Evolutionary conservation across 805 yeast species (phyloP).

Genomic region (Metschnikowia sp.): DNA sequence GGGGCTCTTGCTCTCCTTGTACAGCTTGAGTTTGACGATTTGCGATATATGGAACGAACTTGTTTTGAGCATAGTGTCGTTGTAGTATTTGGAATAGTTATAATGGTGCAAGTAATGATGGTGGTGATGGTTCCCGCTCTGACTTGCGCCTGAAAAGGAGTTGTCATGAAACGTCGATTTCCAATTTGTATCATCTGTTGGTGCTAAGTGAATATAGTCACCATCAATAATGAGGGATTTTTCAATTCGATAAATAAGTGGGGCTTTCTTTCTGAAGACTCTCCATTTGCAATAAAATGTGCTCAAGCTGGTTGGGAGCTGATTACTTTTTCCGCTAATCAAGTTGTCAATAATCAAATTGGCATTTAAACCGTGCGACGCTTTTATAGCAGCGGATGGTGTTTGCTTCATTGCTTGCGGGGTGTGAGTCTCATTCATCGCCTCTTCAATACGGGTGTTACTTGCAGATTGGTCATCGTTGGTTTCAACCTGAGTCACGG

Average conservation of each 20-base stretch:
- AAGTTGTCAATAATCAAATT: conserved; percentile 19
- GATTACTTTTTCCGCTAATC: conserved; percentile 8
- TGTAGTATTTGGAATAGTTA: conserved; percentile 38
- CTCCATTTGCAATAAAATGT: conserved; percentile 78
- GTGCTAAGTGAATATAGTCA: conserved; percentile 85
- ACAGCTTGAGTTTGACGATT: conserved; percentile 70
- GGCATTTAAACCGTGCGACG: background rate
- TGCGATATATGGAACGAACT: conserved; percentile 83
- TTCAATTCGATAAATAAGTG: conserved; percentile 76
- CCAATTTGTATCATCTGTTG: conserved; percentile 68
- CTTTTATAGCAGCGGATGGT: background rate
- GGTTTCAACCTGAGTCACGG: conserved; percentile 19
- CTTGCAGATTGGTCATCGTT: conserved; percentile 9
- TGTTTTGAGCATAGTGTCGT: conserved; percentile 77
- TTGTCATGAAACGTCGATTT: conserved; percentile 30
- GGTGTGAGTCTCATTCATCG: background rate
- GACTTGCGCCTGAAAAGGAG: conserved; percentile 24
- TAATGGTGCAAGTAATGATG: conserved; percentile 39
- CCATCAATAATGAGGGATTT: conserved; percentile 88
- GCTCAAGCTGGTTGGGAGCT: conserved; percentile 34
- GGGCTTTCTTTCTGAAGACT: conserved; percentile 86
- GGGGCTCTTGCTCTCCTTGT: conserved; percentile 58
- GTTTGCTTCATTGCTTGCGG: background rate
- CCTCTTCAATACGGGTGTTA: background rate
- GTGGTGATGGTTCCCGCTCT: conserved; percentile 22